Base-by-base conservation (phyloP, 257 asterid species). In the Mentha longifolia region DNA sequence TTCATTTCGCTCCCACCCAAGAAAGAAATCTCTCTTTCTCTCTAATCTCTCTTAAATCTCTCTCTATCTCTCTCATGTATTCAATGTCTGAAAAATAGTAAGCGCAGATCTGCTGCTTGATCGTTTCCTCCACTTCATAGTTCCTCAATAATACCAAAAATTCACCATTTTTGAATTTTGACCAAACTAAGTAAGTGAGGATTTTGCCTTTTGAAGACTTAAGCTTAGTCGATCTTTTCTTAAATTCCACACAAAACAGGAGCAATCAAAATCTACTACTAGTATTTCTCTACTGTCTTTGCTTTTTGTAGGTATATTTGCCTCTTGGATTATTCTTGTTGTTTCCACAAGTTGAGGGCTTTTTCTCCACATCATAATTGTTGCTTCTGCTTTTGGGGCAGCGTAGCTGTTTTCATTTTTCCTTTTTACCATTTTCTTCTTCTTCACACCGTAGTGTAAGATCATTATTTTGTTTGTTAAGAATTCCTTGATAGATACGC, bases 381-480 rank as follows among this genome's bases (percentile, higher is more conserved):
- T 82, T 79, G 83, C 85, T 73, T 77, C 88, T 75, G 67, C 92
- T 82, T 88, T 79, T 77, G 67, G 70, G 83, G 89, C 91, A 79
- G 78, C 25, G 78, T 75, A 81, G 84, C 80, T 78, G 69, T 80
- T 78, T 72, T 76, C 7, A 14, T 78, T 78, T 78, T 78, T 74
- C 68, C 63, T 79, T 76, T 78, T 72, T 72, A 57, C 50, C 71
- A 42, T 2, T 54, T 16, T 76, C 70, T 80, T 76, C 70, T 80
- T 76, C 70, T 79, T 2, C 12, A 1, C 71, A 67, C 77, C 76
- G 46, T 45, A 52, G 79, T 55, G 60, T 67, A 3, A 47, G 75
- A 46, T 62, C 74, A 76, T 74, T 77, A 50, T 67, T 80, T 72
- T 72, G 76, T 80, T 72, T 72, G 76, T 62, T 54, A 30, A 61